Evolutionary conservation across 1,139 yeast species (phyloP).

Genomic region (Zygoascus sp.): DNA sequence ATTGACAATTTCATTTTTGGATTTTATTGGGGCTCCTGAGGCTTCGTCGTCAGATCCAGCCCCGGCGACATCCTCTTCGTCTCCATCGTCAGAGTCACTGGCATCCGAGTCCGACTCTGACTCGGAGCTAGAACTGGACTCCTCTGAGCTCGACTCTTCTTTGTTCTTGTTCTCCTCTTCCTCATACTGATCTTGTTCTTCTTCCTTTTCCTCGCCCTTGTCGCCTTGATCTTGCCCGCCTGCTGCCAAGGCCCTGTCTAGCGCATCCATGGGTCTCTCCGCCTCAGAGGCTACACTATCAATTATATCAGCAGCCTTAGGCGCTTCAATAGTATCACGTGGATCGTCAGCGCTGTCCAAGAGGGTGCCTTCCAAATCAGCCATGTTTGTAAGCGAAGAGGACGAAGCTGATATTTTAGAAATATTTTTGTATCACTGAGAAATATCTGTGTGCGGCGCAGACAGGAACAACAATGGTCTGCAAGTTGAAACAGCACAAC

Average conservation of each 20-base stretch:
- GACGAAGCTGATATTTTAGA: background rate
- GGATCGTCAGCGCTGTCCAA: background rate
- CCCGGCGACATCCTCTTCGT: conserved; percentile 21
- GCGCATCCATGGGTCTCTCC: conserved; percentile 15
- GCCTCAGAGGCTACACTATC: background rate
- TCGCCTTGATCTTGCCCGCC: conserved; percentile 20
- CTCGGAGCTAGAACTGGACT: conserved; percentile 16
- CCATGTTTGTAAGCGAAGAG: background rate
- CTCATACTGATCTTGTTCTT: conserved; percentile 1
- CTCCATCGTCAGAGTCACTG: conserved; percentile 17
- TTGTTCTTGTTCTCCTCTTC: background rate
- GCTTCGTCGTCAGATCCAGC: conserved; percentile 26
- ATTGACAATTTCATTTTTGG: conserved; percentile 70
- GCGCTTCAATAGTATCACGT: background rate
- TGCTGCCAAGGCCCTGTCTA: conserved; percentile 25
- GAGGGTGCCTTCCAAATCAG: background rate
- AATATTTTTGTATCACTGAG: background rate
- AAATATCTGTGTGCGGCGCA: background rate
- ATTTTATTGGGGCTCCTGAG: conserved; percentile 60
- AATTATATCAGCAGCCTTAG: background rate
- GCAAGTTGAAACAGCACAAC: too few species aligned
- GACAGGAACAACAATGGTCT: too few species aligned
- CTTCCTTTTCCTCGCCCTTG: conserved; percentile 27
- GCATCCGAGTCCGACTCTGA: conserved; percentile 16
- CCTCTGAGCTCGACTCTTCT: conserved; percentile 9